These are phyloP conservation scores for Tolypocladium inflatum DNA, from an alignment of 2,329 filamentous ascomycete genomes.

Conservation along the genomic window DNA sequence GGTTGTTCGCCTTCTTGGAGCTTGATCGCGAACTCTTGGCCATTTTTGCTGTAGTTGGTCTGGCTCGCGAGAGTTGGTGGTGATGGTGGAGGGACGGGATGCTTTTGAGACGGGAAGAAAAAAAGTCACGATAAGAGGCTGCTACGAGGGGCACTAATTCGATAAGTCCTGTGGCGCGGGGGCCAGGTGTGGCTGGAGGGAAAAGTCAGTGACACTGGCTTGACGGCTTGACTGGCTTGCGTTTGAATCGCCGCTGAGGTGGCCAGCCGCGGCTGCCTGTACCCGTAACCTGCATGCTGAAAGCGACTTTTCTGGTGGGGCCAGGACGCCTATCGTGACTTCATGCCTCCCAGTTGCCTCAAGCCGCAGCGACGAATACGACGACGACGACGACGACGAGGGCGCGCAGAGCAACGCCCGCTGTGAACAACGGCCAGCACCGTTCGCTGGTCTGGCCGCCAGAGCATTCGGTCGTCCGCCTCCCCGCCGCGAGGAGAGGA, in stretches of 20 bases:
- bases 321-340: neutral
- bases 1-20: conserved; percentile 73
- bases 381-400: neutral
- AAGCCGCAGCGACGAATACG: neutral
- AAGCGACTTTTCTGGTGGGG: neutral
- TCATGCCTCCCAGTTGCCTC: neutral
- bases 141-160: neutral
- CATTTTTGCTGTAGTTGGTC: conserved; percentile 44
- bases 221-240: no score
- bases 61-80: neutral
- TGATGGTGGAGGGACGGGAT: neutral
- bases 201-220: neutral
- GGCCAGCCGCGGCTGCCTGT: neutral
- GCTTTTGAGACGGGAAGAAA: conserved; percentile 3
- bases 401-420: neutral
- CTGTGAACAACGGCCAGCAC: neutral
- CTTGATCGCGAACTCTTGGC: conserved; percentile 80
- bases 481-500: neutral
- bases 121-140: neutral
- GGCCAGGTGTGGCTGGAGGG: neutral
- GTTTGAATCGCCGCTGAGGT: neutral
- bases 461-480: neutral
- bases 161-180: neutral
- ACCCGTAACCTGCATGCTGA: neutral
- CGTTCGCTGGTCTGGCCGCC: neutral